Evolutionary conservation across 2,329 filamentous ascomycete species (phyloP).

Genomic region (Botrytis paeoniae): DNA sequence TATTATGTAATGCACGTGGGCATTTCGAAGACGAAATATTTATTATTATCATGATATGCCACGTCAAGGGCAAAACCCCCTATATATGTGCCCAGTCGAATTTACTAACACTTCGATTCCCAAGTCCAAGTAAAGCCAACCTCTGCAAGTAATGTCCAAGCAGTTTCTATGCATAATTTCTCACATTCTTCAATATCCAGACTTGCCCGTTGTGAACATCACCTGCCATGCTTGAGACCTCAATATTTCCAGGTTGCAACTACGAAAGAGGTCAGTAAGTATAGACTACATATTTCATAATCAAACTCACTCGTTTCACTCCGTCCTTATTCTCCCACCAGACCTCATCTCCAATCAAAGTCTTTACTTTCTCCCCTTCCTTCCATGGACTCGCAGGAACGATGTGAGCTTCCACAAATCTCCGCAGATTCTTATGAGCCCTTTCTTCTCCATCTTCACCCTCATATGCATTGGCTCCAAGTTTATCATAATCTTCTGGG

Average conservation of each 20-base stretch:
- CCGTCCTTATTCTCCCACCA: constrained; percentile 79
- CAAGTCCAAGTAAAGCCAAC: not conserved
- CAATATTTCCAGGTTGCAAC: constrained; percentile 76
- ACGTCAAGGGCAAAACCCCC: not conserved
- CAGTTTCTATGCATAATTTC: constrained; percentile 33
- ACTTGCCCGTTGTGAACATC: constrained; percentile 85
- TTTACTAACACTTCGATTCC: not conserved
- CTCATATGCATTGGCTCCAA: constrained; percentile 71
- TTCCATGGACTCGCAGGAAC: constrained; percentile 73
- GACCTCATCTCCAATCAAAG: constrained; percentile 64
- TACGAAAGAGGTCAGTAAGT: constrained; percentile 35
- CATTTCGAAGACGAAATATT: not conserved
- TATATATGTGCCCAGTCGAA: not conserved
- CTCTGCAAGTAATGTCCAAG: not conserved
- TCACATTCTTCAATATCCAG: constrained; percentile 54
- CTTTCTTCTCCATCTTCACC: constrained; percentile 72
- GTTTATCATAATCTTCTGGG: constrained; percentile 64
- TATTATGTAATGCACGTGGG: not conserved
- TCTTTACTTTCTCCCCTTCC: constrained; percentile 62
- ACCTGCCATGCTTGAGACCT: constrained; percentile 71
- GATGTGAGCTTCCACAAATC: constrained; percentile 85
- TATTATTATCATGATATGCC: not conserved
- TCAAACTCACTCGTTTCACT: constrained; percentile 58
- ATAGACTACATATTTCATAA: not conserved
- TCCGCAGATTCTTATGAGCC: constrained; percentile 70